phyloP scores from a whole-genome alignment of 495 filamentous ascomycete genomes.

The Penicillium flavigenum region DNA sequence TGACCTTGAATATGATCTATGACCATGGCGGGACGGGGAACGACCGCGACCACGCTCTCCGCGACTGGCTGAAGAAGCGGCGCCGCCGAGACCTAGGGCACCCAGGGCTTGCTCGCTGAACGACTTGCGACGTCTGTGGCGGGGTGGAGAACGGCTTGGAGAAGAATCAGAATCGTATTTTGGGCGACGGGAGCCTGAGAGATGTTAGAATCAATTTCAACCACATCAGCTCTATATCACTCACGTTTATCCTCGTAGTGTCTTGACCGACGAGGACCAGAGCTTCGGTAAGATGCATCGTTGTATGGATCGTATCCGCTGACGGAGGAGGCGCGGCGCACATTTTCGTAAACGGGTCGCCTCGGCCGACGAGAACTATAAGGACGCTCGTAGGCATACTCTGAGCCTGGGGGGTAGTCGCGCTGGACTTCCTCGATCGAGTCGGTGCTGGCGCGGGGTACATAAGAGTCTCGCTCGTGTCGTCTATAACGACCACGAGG shows the following conservation, averaged over 20 bases:
- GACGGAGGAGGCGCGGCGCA: slow-evolving; percentile 46
- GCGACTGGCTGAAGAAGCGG: slow-evolving; percentile 28
- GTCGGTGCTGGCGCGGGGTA: slow-evolving; percentile 56
- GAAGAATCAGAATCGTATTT: slow-evolving; percentile 42
- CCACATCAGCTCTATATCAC: background rate
- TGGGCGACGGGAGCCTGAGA: slow-evolving; percentile 39
- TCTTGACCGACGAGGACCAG: slow-evolving; percentile 53
- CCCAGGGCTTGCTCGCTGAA: slow-evolving; percentile 69
- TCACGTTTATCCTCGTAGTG: slow-evolving; percentile 53
- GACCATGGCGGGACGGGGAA: slow-evolving; percentile 48
- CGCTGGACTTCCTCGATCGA: slow-evolving; percentile 67
- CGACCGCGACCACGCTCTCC: slow-evolving; percentile 26
- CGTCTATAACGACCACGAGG: slow-evolving; percentile 19
- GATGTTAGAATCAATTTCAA: slow-evolving; percentile 4
- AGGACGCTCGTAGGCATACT: slow-evolving; percentile 49
- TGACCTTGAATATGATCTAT: slow-evolving; percentile 55
- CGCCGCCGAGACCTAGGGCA: slow-evolving; percentile 63
- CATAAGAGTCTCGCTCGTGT: slow-evolving; percentile 48
- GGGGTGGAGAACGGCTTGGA: slow-evolving; percentile 43
- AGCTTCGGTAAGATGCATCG: slow-evolving; percentile 57
- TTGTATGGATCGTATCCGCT: slow-evolving; percentile 46
- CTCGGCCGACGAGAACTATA: slow-evolving; percentile 48
- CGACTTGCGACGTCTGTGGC: slow-evolving; percentile 62
- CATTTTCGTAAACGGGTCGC: slow-evolving; percentile 34
- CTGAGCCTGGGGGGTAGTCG: slow-evolving; percentile 59